Conservation (phyloP, 768 basidiomycete species). For the Mycena crocata region DNA sequence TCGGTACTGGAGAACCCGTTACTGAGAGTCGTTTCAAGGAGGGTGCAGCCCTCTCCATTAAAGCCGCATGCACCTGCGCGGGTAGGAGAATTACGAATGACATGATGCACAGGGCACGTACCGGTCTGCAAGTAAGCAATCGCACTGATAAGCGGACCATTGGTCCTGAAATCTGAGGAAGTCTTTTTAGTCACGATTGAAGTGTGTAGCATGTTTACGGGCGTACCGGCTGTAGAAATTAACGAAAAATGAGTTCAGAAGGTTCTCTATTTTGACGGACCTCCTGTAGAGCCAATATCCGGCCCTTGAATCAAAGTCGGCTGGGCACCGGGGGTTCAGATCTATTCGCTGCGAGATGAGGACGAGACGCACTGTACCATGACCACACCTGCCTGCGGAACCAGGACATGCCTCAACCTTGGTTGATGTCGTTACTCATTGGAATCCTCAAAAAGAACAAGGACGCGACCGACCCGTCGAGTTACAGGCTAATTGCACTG, state of each 20-base stretch:
- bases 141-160: slow-evolving; percentile 42
- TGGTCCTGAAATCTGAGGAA: slow-evolving; percentile 29
- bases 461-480: slow-evolving; percentile 9
- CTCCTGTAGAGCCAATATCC: background rate
- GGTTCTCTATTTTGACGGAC: background rate
- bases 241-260: background rate
- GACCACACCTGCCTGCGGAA: background rate
- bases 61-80: slow-evolving; percentile 43
- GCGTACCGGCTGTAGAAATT: background rate
- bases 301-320: background rate
- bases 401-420: background rate
- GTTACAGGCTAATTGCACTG: slow-evolving; percentile 37
- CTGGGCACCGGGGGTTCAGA: background rate
- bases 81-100: slow-evolving; percentile 13
- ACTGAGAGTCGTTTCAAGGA: slow-evolving; percentile 47
- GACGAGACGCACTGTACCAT: background rate
- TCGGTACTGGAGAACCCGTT: slow-evolving; percentile 51
- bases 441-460: slow-evolving; percentile 32
- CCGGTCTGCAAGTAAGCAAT: slow-evolving; percentile 43
- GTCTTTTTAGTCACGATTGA: background rate
- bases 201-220: background rate
- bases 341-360: background rate
- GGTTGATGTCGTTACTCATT: slow-evolving; percentile 7
- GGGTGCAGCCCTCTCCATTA: slow-evolving; percentile 51
- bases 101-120: background rate